Conservation (phyloP, 2,329 filamentous ascomycete genomes). For the Rugonectria rugulosa region DNA sequence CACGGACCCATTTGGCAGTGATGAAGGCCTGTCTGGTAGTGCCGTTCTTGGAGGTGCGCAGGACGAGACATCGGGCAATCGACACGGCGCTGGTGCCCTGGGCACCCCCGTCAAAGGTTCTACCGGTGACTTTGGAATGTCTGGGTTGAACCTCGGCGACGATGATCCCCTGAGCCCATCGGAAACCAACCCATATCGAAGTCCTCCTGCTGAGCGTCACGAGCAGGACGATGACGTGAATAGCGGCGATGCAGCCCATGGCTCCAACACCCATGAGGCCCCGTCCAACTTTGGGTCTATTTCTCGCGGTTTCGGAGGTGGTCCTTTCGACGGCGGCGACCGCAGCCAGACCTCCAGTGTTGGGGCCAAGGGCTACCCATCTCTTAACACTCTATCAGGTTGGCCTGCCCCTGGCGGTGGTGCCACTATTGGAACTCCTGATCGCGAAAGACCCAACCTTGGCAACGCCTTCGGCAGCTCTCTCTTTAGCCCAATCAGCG, state of each 20-base stretch:
- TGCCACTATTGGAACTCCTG: conserved; percentile 71
- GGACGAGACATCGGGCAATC: conserved; percentile 60
- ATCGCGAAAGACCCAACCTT: conserved; percentile 66
- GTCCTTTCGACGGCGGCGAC: conserved; percentile 76
- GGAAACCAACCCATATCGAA: conserved; percentile 95
- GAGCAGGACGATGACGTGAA: conserved; percentile 68
- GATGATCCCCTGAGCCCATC: conserved; percentile 87
- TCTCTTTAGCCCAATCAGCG: conserved; percentile 78
- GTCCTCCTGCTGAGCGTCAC: conserved; percentile 80
- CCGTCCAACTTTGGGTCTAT: conserved; percentile 61
- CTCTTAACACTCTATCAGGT: conserved; percentile 68
- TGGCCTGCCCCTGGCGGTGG: conserved; percentile 64
- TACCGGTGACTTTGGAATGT: conserved; percentile 68
- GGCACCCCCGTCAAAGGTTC: conserved; percentile 64
- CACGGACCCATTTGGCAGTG: conserved; percentile 78
- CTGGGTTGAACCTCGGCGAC: conserved; percentile 62
- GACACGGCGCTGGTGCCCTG: conserved; percentile 52
- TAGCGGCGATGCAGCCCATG: conserved; percentile 55
- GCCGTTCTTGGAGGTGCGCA: conserved; percentile 79
- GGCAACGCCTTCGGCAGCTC: conserved; percentile 76
- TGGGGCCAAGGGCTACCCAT: conserved; percentile 74
- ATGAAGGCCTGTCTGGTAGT: conserved; percentile 70
- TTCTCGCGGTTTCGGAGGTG: conserved; percentile 58
- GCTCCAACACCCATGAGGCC: conserved; percentile 49
- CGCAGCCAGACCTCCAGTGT: conserved; percentile 93